phyloP scores from a whole-genome alignment of 352 stramenopile genomes.

The Globisporangium polare region DNA sequence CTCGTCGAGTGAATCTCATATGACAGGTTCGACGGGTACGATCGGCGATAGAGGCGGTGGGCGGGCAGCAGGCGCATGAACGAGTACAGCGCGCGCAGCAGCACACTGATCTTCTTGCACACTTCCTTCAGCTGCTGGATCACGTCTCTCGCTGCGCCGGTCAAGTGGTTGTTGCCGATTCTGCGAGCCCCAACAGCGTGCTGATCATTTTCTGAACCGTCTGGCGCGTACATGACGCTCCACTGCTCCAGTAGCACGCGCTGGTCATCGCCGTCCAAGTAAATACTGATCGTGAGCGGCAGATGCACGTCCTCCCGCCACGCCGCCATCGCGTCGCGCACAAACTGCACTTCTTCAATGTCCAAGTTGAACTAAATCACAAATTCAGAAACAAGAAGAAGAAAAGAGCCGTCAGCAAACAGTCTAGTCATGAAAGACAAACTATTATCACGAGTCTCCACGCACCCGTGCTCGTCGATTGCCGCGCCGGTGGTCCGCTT shows the following conservation, averaged over 20 bases:
- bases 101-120: constrained; percentile 71
- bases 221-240: constrained; percentile 54
- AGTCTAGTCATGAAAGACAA: not conserved
- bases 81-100: constrained; percentile 67
- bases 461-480: constrained; percentile 58
- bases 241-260: constrained; percentile 75
- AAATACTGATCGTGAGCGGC: constrained; percentile 70
- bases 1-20: constrained; percentile 50
- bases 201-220: constrained; percentile 25
- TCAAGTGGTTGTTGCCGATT: constrained; percentile 14
- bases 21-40: constrained; percentile 58
- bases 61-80: constrained; percentile 75
- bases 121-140: constrained; percentile 81
- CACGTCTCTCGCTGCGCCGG: constrained; percentile 48
- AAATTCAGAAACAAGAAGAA: not conserved
- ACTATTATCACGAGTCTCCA: no score
- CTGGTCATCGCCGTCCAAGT: constrained; percentile 40
- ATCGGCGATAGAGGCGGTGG: constrained; percentile 61
- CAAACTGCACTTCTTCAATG: constrained; percentile 68
- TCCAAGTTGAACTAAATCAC: constrained; percentile 69
- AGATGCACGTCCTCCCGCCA: constrained; percentile 74
- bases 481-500: constrained; percentile 35
- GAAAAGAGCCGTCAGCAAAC: not conserved
- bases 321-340: constrained; percentile 59
- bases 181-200: not conserved